phyloP scores from a whole-genome alignment of 352 stramenopile genomes.

The Phytopythium boreale region DNA sequence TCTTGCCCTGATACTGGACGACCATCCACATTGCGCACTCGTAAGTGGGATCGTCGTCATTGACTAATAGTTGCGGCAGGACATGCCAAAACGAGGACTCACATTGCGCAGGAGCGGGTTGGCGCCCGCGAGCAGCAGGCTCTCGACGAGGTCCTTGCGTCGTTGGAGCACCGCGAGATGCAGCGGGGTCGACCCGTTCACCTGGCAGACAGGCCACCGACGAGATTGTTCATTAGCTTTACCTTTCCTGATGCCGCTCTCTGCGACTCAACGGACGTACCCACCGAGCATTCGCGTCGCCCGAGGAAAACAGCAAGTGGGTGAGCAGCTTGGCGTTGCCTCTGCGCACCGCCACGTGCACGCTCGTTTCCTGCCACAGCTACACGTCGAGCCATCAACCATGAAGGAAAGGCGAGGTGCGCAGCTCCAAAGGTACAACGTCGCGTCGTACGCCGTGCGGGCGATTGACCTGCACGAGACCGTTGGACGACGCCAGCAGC shows the following conservation, averaged over 20 bases:
- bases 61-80: not conserved
- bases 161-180: slow-evolving; percentile 48
- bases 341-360: slow-evolving; percentile 49
- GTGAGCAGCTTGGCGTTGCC: slow-evolving; percentile 60
- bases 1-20: slow-evolving; percentile 45
- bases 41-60: not conserved
- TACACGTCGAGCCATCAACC: slow-evolving; percentile 5
- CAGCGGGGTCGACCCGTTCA: slow-evolving; percentile 59
- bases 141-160: slow-evolving; percentile 53
- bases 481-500: slow-evolving; percentile 24
- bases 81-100: slow-evolving; percentile 3
- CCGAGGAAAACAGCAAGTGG: slow-evolving; percentile 39
- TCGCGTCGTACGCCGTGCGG: slow-evolving; percentile 33
- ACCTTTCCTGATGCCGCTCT: not conserved
- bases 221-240: not conserved
- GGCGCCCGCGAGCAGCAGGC: slow-evolving; percentile 50
- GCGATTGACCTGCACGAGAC: slow-evolving; percentile 43
- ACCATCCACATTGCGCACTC: not conserved
- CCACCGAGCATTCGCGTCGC: slow-evolving; percentile 44
- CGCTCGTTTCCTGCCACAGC: slow-evolving; percentile 61
- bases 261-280: slow-evolving; percentile 15
- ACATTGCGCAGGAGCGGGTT: slow-evolving; percentile 62
- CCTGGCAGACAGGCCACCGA: slow-evolving; percentile 15
- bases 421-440: not conserved
- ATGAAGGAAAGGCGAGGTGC: not conserved